Percentiles rank a stretch among this genome's conserved stretches.
Conservation (phyloP, 1,139 yeast genomes). For the Nakaseomyces kungkrabaensis region DNA sequence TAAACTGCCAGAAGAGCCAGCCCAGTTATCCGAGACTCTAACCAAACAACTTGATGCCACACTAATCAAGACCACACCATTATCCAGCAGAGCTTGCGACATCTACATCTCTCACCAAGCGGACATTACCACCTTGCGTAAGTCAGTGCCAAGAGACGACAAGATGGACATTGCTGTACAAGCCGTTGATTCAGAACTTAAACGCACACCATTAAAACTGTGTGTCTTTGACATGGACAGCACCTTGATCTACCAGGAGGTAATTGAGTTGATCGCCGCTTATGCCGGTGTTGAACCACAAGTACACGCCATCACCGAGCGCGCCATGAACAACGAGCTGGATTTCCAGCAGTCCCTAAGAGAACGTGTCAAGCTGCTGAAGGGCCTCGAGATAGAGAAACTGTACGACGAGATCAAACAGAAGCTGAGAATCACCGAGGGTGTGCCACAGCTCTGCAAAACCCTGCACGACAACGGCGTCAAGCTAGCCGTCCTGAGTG, state of each 20-base stretch:
- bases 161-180: conserved; percentile 41
- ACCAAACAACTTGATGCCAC: not conserved
- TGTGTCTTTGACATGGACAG: conserved; percentile 98
- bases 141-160: conserved; percentile 3
- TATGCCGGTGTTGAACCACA: conserved; percentile 68
- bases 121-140: not conserved
- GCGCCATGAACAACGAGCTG: conserved; percentile 96
- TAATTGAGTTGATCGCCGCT: conserved; percentile 88
- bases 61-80: conserved; percentile 4
- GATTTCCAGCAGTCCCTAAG: conserved; percentile 78
- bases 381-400: conserved; percentile 63
- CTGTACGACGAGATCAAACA: conserved; percentile 74
- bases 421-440: conserved; percentile 67
- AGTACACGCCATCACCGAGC: conserved; percentile 74
- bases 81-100: conserved; percentile 15
- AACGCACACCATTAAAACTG: conserved; percentile 41
- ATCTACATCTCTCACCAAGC: conserved; percentile 6
- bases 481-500: conserved; percentile 80
- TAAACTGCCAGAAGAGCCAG: not conserved
- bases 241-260: conserved; percentile 91
- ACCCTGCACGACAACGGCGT: conserved; percentile 55
- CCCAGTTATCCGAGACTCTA: not conserved
- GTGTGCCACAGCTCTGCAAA: conserved; percentile 62
- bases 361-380: conserved; percentile 64
- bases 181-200: conserved; percentile 33